Evolutionary conservation across 345 rosid genomes (phyloP), one percentile per base, ranked within the genome.

Genomic region (Raphanus raphanistrum): DNA sequence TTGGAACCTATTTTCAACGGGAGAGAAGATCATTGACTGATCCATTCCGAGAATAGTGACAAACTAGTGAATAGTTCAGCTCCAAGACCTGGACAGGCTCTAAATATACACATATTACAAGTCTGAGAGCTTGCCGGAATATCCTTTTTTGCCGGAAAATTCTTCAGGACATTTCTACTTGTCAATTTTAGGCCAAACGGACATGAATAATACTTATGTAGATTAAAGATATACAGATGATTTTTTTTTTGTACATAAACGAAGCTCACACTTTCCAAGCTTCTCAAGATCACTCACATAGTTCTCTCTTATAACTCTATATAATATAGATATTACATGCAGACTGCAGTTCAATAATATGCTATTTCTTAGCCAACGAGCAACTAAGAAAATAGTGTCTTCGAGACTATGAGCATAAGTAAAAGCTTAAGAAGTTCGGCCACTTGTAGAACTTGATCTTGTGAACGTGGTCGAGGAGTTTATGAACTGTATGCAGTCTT

Each of bases 1-100:
- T 12, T 92, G 98, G 98, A 92, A 92, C 70, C 79, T 92, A 36
- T 90, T 92, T 81, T 89, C 98, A 63, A 90, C 97, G 0, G 96
- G 96, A 17, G 98, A 92, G 88, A 92, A 92, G 84, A 88, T 94
- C 32, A 21, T 91, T 59, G 98, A 90, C 54, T 93, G 74, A 80
- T 59, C 45, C 50, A 52, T 15, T 57, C 72, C 57, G 0, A 11
- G 45, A 48, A 35, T 11, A 29, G 54, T 17, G 74, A 60, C 60
- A 27, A 59, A 50, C 21, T 58, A 50, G 70, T 73, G 59, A 73
- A 48, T 27, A 61, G 63, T 66, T 79, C 10, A 35, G 74, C 82
- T 66, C 27, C 33, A 59, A 50, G 54, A 17, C 66, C 67, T 31
- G 80, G 52, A 68, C 16, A 33, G 73, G 45, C 63, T 66, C 52